These are phyloP conservation scores for Cryptococcus sp. DNA, from an alignment of 1,284 basidiomycete genomes.

Conservation along the genomic window DNA sequence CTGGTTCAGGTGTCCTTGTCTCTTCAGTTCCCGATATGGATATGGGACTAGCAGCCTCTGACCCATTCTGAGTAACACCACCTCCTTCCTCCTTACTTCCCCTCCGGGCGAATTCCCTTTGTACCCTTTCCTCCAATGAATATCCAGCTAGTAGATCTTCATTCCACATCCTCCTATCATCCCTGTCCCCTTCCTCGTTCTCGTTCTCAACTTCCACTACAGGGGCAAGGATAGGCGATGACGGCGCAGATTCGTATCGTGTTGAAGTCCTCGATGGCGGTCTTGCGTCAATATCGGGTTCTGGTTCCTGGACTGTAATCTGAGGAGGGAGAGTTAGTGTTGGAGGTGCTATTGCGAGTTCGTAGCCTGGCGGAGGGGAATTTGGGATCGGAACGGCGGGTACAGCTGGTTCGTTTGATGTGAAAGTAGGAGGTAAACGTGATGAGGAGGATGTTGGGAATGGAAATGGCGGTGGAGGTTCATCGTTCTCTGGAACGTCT, in stretches of 20 bases:
- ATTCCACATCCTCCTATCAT: slow-evolving; percentile 40
- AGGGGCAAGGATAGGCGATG: slow-evolving; percentile 14
- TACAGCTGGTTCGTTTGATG: neutral
- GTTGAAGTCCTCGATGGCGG: slow-evolving; percentile 19
- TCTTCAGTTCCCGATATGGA: neutral
- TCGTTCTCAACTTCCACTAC: slow-evolving; percentile 8
- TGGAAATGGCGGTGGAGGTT: slow-evolving; percentile 42
- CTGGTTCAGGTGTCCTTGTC: neutral
- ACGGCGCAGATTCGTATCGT: slow-evolving; percentile 28
- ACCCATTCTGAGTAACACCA: neutral
- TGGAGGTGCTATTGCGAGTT: slow-evolving; percentile 18
- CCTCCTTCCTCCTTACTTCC: neutral
- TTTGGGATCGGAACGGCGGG: slow-evolving; percentile 9
- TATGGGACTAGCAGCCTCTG: too few relatives aligned
- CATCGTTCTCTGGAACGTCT: slow-evolving; percentile 36
- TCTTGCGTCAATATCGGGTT: neutral
- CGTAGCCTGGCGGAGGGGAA: slow-evolving; percentile 41
- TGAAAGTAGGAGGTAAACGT: slow-evolving; percentile 29
- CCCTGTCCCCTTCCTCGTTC: slow-evolving; percentile 19
- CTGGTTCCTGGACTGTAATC: neutral
- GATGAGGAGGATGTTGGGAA: slow-evolving; percentile 30
- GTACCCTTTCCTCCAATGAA: slow-evolving; percentile 35
- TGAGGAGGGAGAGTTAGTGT: neutral
- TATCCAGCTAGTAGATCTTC: slow-evolving; percentile 42
- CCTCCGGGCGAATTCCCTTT: slow-evolving; percentile 27